These are phyloP conservation scores for Penicillium sp. DNA, from an alignment of 2,329 filamentous ascomycete species.

Conservation along the genomic window DNA sequence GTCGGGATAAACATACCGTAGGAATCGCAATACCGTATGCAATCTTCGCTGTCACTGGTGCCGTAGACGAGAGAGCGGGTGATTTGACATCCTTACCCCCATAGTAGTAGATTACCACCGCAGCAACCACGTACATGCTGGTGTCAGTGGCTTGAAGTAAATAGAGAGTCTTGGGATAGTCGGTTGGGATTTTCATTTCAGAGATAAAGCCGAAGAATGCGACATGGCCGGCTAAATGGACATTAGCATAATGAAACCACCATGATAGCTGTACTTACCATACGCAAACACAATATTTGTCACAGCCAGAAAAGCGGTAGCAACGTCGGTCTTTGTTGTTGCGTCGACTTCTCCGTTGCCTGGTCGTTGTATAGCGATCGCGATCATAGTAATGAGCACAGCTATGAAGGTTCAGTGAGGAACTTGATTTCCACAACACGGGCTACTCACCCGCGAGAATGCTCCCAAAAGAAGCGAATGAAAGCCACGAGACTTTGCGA, in stretches of 20 bases:
- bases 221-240: slow-evolving; percentile 47
- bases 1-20: slow-evolving; percentile 41
- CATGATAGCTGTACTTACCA: slow-evolving; percentile 31
- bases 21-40: slow-evolving; percentile 64
- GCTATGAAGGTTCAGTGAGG: slow-evolving; percentile 43
- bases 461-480: slow-evolving; percentile 46
- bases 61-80: slow-evolving; percentile 61
- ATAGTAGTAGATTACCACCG: slow-evolving; percentile 64
- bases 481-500: slow-evolving; percentile 51
- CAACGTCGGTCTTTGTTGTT: slow-evolving; percentile 43
- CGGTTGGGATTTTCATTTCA: slow-evolving; percentile 56
- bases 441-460: no score
- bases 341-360: slow-evolving; percentile 33
- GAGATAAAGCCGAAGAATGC: slow-evolving; percentile 62
- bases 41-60: slow-evolving; percentile 52
- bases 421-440: no score
- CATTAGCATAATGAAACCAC: background rate
- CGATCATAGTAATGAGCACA: slow-evolving; percentile 63
- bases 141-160: slow-evolving; percentile 56
- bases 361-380: slow-evolving; percentile 51
- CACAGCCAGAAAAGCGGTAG: slow-evolving; percentile 55
- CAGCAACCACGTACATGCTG: slow-evolving; percentile 58
- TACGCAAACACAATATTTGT: slow-evolving; percentile 67
- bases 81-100: slow-evolving; percentile 56
- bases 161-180: slow-evolving; percentile 58